These are phyloP conservation scores for Pichia heedii DNA, from an alignment of 805 yeast genomes.

Conservation along the genomic window DNA sequence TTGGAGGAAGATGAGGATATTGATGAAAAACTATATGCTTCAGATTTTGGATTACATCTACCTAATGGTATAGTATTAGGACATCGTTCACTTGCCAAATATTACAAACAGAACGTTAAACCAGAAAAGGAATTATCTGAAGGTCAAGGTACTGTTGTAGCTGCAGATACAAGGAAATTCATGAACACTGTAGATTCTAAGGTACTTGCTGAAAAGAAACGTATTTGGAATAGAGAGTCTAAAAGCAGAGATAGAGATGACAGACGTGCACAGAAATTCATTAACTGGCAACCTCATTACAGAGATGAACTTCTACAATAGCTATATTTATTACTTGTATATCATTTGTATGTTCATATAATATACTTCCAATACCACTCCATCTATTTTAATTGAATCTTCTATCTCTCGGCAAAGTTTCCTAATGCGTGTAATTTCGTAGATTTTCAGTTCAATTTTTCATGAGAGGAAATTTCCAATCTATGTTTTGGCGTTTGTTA, in stretches of 20 bases:
- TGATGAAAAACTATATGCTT: slow-evolving; percentile 25
- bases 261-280: slow-evolving; percentile 52
- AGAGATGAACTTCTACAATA: slow-evolving; percentile 60
- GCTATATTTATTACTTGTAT: not conserved
- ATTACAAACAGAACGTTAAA: slow-evolving; percentile 56
- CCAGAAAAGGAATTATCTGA: slow-evolving; percentile 46
- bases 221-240: slow-evolving; percentile 54
- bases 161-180: slow-evolving; percentile 63
- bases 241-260: slow-evolving; percentile 41
- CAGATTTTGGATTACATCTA: slow-evolving; percentile 56
- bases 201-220: slow-evolving; percentile 35
- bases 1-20: slow-evolving; percentile 29
- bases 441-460: too few species aligned
- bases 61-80: slow-evolving; percentile 78
- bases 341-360: not conserved
- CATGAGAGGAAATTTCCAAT: too few species aligned
- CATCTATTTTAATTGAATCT: too few species aligned
- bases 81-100: slow-evolving; percentile 67
- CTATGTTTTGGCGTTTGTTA: not conserved
- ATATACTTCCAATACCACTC: too few species aligned
- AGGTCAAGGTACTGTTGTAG: slow-evolving; percentile 64
- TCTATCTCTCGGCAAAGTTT: too few species aligned
- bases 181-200: slow-evolving; percentile 30
- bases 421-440: too few species aligned
- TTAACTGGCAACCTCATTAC: slow-evolving; percentile 79